Percentiles rank a stretch among this genome's conserved stretches.
Evolutionary conservation across 2,329 filamentous ascomycete genomes (phyloP).

Genomic region (Aspergillus thermomutatus): DNA sequence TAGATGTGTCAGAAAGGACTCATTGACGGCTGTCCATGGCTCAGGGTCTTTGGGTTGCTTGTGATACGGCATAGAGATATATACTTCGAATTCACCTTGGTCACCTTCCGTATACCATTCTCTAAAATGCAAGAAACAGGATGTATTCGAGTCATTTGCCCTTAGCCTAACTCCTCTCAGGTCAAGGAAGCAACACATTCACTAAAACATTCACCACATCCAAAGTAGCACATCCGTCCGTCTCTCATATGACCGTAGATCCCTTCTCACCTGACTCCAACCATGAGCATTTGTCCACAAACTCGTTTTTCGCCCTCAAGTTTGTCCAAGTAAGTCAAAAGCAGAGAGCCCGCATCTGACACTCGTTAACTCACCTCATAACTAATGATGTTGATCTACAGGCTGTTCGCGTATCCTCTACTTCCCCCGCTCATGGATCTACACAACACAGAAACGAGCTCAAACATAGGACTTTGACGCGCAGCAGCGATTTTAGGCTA

Average conservation of each 20-base stretch:
- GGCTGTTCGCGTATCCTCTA: neutral
- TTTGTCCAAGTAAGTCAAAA: neutral
- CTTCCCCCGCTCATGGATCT: neutral
- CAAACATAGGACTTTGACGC: neutral
- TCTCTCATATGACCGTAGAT: constrained; percentile 6
- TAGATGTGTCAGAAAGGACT: neutral
- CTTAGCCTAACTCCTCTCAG: neutral
- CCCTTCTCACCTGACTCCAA: constrained; percentile 6
- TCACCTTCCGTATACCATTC: neutral
- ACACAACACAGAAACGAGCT: neutral
- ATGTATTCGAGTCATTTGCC: neutral
- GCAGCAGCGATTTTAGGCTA: neutral
- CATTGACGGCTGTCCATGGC: neutral
- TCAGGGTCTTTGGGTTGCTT: neutral
- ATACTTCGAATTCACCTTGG: neutral
- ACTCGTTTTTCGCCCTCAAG: neutral
- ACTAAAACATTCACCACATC: neutral
- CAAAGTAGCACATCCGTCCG: neutral
- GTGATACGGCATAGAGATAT: neutral
- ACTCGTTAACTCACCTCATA: neutral
- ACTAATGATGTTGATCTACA: neutral
- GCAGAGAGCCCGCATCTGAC: neutral
- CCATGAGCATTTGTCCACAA: constrained; percentile 3
- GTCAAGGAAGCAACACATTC: neutral
- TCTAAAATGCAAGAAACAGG: neutral